Conservation (phyloP, 148 eudicot species). For the Rhododendron vialii region DNA sequence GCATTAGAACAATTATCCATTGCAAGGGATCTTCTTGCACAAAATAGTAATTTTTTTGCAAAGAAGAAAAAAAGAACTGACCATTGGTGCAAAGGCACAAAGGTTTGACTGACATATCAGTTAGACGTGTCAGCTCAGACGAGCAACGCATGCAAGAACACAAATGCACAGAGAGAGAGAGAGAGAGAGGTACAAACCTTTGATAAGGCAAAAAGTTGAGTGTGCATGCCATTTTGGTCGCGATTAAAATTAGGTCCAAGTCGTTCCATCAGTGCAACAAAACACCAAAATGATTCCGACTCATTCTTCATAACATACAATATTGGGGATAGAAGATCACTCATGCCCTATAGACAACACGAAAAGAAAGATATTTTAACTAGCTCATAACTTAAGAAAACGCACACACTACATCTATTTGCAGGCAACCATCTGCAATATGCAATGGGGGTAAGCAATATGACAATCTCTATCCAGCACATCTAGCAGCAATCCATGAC, state of each 20-base stretch:
- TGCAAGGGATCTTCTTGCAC: not conserved
- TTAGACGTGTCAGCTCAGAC: not conserved
- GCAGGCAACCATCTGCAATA: not conserved
- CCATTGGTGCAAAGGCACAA: not conserved
- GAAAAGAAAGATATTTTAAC: not conserved
- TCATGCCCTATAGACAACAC: conserved; percentile 71
- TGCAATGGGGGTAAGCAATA: not conserved
- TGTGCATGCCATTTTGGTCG: conserved; percentile 96
- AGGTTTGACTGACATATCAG: not conserved
- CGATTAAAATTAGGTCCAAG: conserved; percentile 97
- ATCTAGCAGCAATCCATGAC: not conserved
- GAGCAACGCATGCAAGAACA: not conserved
- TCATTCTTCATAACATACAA: conserved; percentile 79
- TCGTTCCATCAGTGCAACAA: conserved; percentile 84
- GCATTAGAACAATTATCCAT: not conserved
- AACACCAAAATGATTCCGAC: conserved; percentile 94
- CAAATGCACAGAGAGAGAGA: conserved; percentile 1
- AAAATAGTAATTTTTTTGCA: not conserved
- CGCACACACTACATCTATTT: not conserved
- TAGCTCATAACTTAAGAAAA: not conserved
- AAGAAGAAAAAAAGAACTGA: not conserved
- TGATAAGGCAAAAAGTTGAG: conserved; percentile 92
- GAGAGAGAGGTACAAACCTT: conserved; percentile 53
- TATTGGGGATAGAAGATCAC: conserved; percentile 88
- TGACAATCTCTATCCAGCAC: not conserved